Conservation (phyloP, 179 eudicot genomes). For the Gypsophila paniculata region DNA sequence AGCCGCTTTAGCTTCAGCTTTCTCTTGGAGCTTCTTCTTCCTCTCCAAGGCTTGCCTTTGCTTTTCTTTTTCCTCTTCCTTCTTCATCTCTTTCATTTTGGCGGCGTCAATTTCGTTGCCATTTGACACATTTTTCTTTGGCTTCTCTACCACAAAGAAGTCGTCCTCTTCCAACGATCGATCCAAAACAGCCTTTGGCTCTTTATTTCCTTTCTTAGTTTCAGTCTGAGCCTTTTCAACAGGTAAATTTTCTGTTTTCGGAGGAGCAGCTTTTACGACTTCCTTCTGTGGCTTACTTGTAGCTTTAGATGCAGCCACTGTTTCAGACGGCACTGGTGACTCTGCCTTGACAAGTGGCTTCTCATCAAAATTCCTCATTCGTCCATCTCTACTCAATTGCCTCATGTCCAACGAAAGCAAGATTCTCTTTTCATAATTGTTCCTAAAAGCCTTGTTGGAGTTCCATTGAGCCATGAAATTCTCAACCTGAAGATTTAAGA, state of each 20-base stretch:
- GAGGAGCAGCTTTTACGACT: conserved; percentile 27
- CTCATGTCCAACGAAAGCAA: conserved; percentile 63
- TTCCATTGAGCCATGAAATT: conserved; percentile 73
- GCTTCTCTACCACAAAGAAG: conserved; percentile 37
- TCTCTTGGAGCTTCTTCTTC: conserved; percentile 85
- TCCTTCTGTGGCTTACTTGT: conserved; percentile 48
- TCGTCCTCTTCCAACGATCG: conserved; percentile 38
- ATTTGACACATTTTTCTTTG: conserved; percentile 33
- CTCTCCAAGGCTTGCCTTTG: conserved; percentile 77
- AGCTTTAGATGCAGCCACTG: conserved; percentile 28
- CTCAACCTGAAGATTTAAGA: conserved; percentile 45
- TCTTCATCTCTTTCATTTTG: conserved; percentile 65
- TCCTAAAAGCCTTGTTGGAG: conserved; percentile 59
- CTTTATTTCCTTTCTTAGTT: conserved; percentile 37
- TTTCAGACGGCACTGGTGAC: conserved; percentile 30
- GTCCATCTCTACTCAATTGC: conserved; percentile 74
- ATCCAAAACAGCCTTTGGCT: conserved; percentile 24
- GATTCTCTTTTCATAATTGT: conserved; percentile 72
- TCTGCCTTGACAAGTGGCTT: conserved; percentile 55
- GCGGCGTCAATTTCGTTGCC: conserved; percentile 44
- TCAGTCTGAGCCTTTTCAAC: conserved; percentile 44
- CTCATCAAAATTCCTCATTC: conserved; percentile 77
- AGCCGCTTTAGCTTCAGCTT: conserved; percentile 85
- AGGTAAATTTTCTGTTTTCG: conserved; percentile 27
- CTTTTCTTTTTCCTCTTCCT: conserved; percentile 78